A percentile compares a stretch with the other conserved stretches of the same genome.
These are phyloP conservation scores for Hylodesmum podocarpum DNA, from an alignment of 306 rosid genomes.

Conservation along the genomic window DNA sequence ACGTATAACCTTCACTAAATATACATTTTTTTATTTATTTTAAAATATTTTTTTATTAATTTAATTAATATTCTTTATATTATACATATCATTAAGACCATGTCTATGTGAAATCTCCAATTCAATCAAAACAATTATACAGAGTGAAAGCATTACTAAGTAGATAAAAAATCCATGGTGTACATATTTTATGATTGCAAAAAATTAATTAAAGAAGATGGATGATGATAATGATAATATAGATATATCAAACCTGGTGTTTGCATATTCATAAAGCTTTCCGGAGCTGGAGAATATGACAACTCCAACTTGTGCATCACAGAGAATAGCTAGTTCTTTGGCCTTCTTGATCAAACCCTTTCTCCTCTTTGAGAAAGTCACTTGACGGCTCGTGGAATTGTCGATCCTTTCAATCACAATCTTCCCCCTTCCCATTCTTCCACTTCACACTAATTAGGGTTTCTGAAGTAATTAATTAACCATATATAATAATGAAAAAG, in stretches of 20 bases:
- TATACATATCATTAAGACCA: no score
- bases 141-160: neutral
- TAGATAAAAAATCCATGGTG: neutral
- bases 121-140: no score
- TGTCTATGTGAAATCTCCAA: no score
- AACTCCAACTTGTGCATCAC: slow-evolving; percentile 87
- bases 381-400: slow-evolving; percentile 76
- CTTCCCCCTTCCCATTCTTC: slow-evolving; percentile 85
- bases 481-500: neutral
- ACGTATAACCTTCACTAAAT: no score
- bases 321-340: slow-evolving; percentile 73
- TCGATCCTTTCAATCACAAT: slow-evolving; percentile 82
- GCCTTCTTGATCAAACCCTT: slow-evolving; percentile 92
- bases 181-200: neutral
- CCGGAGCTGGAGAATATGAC: slow-evolving; percentile 75
- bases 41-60: no score
- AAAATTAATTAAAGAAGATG: neutral
- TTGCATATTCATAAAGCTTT: slow-evolving; percentile 79
- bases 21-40: no score
- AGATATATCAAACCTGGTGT: slow-evolving; percentile 65
- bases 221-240: no score
- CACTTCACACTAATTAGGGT: slow-evolving; percentile 39
- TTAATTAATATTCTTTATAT: no score
- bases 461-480: slow-evolving; percentile 26
- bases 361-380: slow-evolving; percentile 91